Base-by-base conservation (phyloP, 495 filamentous ascomycete genomes). In the Eremomyces bilateralis region DNA sequence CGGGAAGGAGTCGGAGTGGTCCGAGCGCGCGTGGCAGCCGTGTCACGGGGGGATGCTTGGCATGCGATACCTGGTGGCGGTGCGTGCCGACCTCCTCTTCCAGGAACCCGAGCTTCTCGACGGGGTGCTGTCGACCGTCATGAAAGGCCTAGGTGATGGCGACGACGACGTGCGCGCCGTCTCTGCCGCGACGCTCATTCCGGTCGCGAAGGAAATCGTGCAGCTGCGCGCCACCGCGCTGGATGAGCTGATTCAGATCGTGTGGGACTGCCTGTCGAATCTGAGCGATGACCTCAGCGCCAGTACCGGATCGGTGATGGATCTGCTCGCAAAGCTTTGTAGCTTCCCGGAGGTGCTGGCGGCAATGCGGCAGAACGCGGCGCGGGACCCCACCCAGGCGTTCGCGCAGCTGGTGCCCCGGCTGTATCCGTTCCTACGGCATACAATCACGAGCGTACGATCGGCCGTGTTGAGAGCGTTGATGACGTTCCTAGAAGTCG, bases 11-110 rank as follows among this genome's bases (percentile, higher is more conserved):
- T n/a, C n/a, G n/a, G n/a, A n/a, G n/a, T n/a, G n/a, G n/a, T n/a
- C n/a, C n/a, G 65, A 71, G 2, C 63, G 63, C 4, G 59, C 80
- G 13, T 97, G 88, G 88, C 80, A 92, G 38, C 78, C 93, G 17
- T 92, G 84, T 48, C 90, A 97, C 54, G 88, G 88, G 39, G 88
- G 90, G 33, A 95, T 95, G 88, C 83, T 93, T 17, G 88, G 88
- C 15, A 58, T 97, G 37, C 63, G 83, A 44, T 97, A 97, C 46
- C 63, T 97, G 31, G 88, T 94, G 21, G 88, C 88, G 3, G 80
- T 95, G 28, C 74, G 88, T 28, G 92, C 80, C 43, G 85, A 95
- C 53, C 56, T 97, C 6, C 65, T 97, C 12, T 62, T 93, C 32
- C 69, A 77, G 40, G 74, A 94, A 43, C 61, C 64, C 13, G 63